phyloP scores from a whole-genome alignment of 345 rosid genomes.

The Syzygium grande region DNA sequence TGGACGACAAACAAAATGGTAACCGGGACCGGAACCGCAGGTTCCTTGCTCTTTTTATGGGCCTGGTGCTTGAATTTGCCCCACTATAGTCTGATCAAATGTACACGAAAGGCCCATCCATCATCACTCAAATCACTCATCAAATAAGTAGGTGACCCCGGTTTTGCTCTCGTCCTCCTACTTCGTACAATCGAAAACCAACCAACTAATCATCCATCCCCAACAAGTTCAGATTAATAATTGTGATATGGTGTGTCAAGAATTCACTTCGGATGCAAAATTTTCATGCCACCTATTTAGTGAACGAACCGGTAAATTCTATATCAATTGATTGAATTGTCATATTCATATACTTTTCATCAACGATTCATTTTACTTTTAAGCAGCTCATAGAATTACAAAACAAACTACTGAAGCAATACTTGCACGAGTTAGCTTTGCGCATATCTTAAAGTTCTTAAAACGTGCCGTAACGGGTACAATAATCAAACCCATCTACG shows the following conservation, averaged over 20 bases:
- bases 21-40: not conserved
- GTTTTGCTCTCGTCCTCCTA: not conserved
- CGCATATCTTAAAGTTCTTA: not conserved
- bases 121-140: not conserved
- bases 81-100: not conserved
- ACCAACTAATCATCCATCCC: not conserved
- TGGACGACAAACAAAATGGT: not conserved
- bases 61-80: not conserved
- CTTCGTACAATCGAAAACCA: not conserved
- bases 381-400: no score
- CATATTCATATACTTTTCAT: not conserved
- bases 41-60: not conserved
- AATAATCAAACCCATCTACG: not conserved
- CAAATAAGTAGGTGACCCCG: not conserved
- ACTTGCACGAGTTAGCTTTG: rapidly evolving
- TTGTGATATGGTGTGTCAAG: not conserved
- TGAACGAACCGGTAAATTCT: not conserved
- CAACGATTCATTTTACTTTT: not conserved
- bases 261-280: not conserved
- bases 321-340: not conserved
- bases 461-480: not conserved
- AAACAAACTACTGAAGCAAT: no score
- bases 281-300: not conserved
- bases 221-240: not conserved
- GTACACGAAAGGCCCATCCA: not conserved